phyloP scores from a whole-genome alignment of 2,329 filamentous ascomycete genomes.

The Phialophora verrucosa region DNA sequence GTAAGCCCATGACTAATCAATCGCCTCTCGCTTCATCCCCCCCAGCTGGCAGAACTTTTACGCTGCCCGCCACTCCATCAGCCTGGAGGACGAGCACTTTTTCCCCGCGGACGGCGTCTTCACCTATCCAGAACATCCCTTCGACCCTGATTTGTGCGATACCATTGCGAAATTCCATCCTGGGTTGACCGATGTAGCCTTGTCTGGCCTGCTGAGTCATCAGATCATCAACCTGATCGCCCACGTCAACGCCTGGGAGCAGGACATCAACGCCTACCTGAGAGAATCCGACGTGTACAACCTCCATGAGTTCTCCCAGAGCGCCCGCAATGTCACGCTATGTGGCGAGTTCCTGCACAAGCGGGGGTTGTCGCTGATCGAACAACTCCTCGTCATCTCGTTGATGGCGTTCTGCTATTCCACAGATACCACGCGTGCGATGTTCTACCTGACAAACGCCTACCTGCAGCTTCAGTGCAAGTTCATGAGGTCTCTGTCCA shows the following conservation, averaged over 20 bases:
- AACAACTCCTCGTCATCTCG: constrained; percentile 25
- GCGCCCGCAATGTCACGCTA: constrained; percentile 24
- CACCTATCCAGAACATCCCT: constrained; percentile 29
- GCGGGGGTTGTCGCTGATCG: constrained; percentile 15
- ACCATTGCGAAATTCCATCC: constrained; percentile 18
- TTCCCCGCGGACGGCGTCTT: constrained; percentile 24
- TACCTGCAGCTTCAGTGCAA: constrained; percentile 26
- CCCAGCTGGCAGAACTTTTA: constrained; percentile 30
- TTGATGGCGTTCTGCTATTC: constrained; percentile 29
- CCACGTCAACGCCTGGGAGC: constrained; percentile 23
- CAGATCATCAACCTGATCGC: constrained; percentile 26
- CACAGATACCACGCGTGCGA: constrained; percentile 24
- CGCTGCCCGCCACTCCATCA: constrained; percentile 21
- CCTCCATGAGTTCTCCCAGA: constrained; percentile 20
- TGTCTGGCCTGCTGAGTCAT: constrained; percentile 29
- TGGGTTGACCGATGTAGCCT: constrained; percentile 23
- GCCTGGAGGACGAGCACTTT: constrained; percentile 8
- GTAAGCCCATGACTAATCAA: constrained; percentile 23
- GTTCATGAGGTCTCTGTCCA: constrained; percentile 13
- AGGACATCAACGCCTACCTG: constrained; percentile 20
- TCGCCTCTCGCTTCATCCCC: neutral
- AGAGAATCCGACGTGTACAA: constrained; percentile 19
- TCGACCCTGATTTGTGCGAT: constrained; percentile 26
- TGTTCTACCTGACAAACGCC: constrained; percentile 26
- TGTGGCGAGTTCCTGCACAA: constrained; percentile 29